These are phyloP conservation scores for Lyophyllum shimeji DNA, from an alignment of 768 basidiomycete species.

Conservation along the genomic window DNA sequence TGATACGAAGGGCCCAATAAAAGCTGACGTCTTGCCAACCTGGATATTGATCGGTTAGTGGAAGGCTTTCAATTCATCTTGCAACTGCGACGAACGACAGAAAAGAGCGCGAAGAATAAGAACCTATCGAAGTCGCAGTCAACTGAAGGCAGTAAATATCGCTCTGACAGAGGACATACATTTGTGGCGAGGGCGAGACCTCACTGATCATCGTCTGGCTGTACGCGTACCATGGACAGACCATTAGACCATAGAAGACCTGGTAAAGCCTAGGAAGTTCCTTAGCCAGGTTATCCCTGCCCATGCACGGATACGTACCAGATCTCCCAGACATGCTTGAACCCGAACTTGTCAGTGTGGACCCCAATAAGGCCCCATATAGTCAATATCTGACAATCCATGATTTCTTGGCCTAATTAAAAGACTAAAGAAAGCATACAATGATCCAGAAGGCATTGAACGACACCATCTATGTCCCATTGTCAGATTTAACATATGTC, in stretches of 20 bases:
- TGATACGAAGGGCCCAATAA: constrained; percentile 75
- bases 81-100: constrained; percentile 6
- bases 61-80: neutral
- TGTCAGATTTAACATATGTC: neutral
- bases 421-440: constrained; percentile 31
- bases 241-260: constrained; percentile 68
- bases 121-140: constrained; percentile 35
- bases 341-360: constrained; percentile 71
- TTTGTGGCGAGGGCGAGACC: constrained; percentile 70
- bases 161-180: constrained; percentile 36
- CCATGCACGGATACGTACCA: constrained; percentile 40
- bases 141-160: neutral
- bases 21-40: constrained; percentile 75
- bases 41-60: constrained; percentile 18
- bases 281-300: neutral
- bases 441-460: constrained; percentile 77
- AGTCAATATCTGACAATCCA: constrained; percentile 48
- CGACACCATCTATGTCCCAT: constrained; percentile 54
- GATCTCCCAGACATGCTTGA: constrained; percentile 83
- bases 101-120: constrained; percentile 69
- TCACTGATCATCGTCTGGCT: constrained; percentile 85
- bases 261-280: constrained; percentile 57
- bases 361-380: constrained; percentile 80
- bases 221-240: constrained; percentile 81
- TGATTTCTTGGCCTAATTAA: neutral